Percentiles rank a stretch among this genome's conserved stretches.
phyloP scores from a whole-genome alignment of 306 rosid species.

The Dryas drummondii region DNA sequence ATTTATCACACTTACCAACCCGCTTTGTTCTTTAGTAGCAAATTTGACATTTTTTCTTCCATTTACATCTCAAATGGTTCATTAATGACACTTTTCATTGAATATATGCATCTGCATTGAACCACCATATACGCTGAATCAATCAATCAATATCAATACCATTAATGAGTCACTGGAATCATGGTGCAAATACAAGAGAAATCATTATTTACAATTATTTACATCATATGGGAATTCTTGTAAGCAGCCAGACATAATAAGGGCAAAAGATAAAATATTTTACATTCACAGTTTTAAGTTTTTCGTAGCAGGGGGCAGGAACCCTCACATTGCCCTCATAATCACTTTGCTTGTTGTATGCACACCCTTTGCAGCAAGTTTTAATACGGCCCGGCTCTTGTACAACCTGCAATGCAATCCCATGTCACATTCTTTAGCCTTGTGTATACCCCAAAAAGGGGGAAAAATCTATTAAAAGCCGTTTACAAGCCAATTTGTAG shows the following conservation, averaged over 20 bases:
- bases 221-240: constrained; percentile 21
- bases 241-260: not conserved
- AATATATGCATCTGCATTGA: not conserved
- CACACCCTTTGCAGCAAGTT: constrained; percentile 67
- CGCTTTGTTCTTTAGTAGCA: not conserved
- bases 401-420: constrained; percentile 58
- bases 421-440: not conserved
- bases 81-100: not conserved
- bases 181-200: constrained; percentile 1
- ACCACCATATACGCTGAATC: not conserved
- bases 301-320: constrained; percentile 16
- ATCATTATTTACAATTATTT: constrained; percentile 47
- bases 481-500: not conserved
- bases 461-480: not conserved
- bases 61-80: not conserved
- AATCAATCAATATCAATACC: not conserved
- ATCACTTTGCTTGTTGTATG: constrained; percentile 62
- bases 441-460: not conserved
- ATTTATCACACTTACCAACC: not conserved
- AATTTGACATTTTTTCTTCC: not conserved
- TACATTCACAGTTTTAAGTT: not conserved
- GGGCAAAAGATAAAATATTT: not conserved
- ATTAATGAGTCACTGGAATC: not conserved
- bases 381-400: constrained; percentile 58
- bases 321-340: constrained; percentile 57